phyloP scores from a whole-genome alignment of 1,139 yeast genomes.

The Pichia cactophila region DNA sequence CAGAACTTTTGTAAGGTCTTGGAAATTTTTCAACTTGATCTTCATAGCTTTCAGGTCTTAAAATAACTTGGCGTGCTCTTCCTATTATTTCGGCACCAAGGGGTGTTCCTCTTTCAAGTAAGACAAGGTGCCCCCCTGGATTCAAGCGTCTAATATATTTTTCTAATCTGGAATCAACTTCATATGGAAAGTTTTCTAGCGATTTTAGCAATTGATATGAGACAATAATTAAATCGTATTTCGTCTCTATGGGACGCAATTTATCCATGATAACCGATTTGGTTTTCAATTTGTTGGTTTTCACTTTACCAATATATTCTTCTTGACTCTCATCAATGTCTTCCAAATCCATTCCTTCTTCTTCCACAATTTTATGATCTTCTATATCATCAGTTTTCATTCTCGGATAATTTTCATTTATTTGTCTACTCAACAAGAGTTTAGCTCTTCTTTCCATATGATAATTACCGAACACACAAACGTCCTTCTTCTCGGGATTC shows the following conservation, averaged over 20 bases:
- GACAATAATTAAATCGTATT: conserved; percentile 79
- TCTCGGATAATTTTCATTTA: conserved; percentile 38
- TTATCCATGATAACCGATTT: conserved; percentile 46
- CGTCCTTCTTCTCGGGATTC: conserved; percentile 58
- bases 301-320: conserved; percentile 49
- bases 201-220: conserved; percentile 69
- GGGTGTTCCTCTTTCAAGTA: conserved; percentile 86
- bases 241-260: conserved; percentile 34
- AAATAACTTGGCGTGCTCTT: conserved; percentile 80
- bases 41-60: conserved; percentile 67
- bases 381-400: conserved; percentile 27
- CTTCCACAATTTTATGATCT: conserved; percentile 5
- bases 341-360: conserved; percentile 3
- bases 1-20: conserved; percentile 55
- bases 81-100: conserved; percentile 84
- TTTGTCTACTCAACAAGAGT: conserved; percentile 63
- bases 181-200: conserved; percentile 55
- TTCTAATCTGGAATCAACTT: conserved; percentile 65
- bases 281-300: conserved; percentile 45
- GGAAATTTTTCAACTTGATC: conserved; percentile 60
- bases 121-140: conserved; percentile 71
- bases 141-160: conserved; percentile 51
- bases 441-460: conserved; percentile 80
- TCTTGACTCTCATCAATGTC: conserved; percentile 6
- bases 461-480: conserved; percentile 62